A percentile compares a stretch with the other conserved stretches of the same genome.
phyloP scores from a whole-genome alignment of 805 yeast genomes.

The Vanderwaltozyma tropicalis region DNA sequence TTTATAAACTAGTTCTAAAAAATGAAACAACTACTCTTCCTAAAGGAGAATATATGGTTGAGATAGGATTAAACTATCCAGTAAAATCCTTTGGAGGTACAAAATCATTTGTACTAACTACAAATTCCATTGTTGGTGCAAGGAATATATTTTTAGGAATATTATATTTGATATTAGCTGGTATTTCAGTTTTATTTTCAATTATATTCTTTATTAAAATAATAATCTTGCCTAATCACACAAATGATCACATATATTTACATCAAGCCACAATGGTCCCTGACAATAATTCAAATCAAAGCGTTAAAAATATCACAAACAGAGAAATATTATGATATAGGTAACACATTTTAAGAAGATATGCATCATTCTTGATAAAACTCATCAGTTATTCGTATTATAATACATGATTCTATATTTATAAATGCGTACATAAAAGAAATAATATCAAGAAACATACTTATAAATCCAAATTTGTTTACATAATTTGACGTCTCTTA shows the following conservation, averaged over 20 bases:
- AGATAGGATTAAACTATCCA: slow-evolving; percentile 70
- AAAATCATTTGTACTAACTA: slow-evolving; percentile 69
- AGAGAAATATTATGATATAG: slow-evolving; percentile 14
- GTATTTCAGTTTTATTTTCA: slow-evolving; percentile 58
- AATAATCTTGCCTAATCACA: slow-evolving; percentile 63
- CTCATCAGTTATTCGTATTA: not conserved
- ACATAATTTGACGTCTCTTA: too few species aligned
- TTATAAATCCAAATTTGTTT: too few species aligned
- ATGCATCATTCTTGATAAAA: too few species aligned
- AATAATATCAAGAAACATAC: too few species aligned
- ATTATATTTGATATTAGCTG: slow-evolving; percentile 80
- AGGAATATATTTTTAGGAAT: slow-evolving; percentile 75
- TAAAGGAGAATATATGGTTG: slow-evolving; percentile 61
- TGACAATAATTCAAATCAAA: not conserved
- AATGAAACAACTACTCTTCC: slow-evolving; percentile 47
- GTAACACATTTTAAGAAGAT: not conserved
- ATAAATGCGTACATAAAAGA: not conserved
- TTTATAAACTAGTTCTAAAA: slow-evolving; percentile 70
- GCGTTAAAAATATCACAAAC: slow-evolving; percentile 8
- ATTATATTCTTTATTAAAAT: slow-evolving; percentile 70
- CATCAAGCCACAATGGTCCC: slow-evolving; percentile 16
- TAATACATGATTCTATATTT: not conserved
- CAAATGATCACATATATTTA: slow-evolving; percentile 66
- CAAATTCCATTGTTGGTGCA: slow-evolving; percentile 79
- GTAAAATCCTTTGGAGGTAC: slow-evolving; percentile 77